Percentiles rank a stretch among this genome's conserved stretches.
phyloP scores from a whole-genome alignment of 2,329 filamentous ascomycete genomes.

The Ophiosphaerella narmari region DNA sequence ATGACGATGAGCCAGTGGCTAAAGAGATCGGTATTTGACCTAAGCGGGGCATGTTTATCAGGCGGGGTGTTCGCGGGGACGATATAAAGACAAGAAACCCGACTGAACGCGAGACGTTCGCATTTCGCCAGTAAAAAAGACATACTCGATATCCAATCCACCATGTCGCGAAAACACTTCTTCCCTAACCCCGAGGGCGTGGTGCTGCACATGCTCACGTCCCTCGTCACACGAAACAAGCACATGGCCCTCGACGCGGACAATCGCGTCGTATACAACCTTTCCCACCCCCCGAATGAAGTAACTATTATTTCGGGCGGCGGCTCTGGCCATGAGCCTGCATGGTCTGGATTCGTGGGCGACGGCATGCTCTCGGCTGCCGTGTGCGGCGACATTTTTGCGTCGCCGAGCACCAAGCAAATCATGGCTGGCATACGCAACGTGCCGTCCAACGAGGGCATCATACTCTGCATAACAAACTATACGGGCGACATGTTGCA shows the following conservation, averaged over 20 bases:
- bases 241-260: slow-evolving; percentile 51
- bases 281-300: slow-evolving; percentile 49
- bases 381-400: slow-evolving; percentile 56
- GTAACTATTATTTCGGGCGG: slow-evolving; percentile 55
- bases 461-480: slow-evolving; percentile 56
- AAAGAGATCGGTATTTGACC: background rate
- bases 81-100: slow-evolving; percentile 25
- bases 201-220: slow-evolving; percentile 55
- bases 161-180: slow-evolving; percentile 61
- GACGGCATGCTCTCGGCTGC: slow-evolving; percentile 55
- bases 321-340: slow-evolving; percentile 55
- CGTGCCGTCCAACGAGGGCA: slow-evolving; percentile 51
- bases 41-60: slow-evolving; percentile 17
- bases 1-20: background rate
- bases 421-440: slow-evolving; percentile 55
- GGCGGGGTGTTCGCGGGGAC: slow-evolving; percentile 28
- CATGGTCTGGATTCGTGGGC: slow-evolving; percentile 56
- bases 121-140: background rate
- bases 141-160: slow-evolving; percentile 3
- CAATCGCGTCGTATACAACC: slow-evolving; percentile 56
- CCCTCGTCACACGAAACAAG: slow-evolving; percentile 52
- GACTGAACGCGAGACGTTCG: slow-evolving; percentile 6
- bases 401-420: slow-evolving; percentile 54
- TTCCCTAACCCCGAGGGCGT: slow-evolving; percentile 57
- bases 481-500: slow-evolving; percentile 57